These are phyloP conservation scores for Penicillium samsonianum DNA, from an alignment of 495 filamentous ascomycete species.

Conservation along the genomic window DNA sequence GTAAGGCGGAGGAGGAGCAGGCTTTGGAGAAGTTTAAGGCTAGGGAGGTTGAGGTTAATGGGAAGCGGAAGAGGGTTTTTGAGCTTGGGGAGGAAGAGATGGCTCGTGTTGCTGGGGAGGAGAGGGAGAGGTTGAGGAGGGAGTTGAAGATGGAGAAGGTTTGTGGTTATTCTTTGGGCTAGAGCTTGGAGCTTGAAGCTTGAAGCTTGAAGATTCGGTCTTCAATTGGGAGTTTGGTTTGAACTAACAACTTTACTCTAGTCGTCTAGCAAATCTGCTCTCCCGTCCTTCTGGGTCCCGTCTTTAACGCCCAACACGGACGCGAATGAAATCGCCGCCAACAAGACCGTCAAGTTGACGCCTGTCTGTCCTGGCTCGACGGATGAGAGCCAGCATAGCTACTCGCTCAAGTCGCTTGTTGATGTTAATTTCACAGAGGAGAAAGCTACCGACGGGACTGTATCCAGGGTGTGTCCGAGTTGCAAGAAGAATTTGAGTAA, in stretches of 20 bases:
- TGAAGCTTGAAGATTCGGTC: neutral
- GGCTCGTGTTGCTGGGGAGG: conserved; percentile 65
- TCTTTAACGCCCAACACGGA: conserved; percentile 71
- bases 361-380: conserved; percentile 81
- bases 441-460: conserved; percentile 50
- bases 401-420: conserved; percentile 81
- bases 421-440: conserved; percentile 80
- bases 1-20: conserved; percentile 9
- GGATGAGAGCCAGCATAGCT: conserved; percentile 67
- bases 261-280: conserved; percentile 62
- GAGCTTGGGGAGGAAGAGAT: conserved; percentile 82
- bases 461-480: conserved; percentile 74
- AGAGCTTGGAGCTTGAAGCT: neutral
- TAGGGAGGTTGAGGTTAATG: conserved; percentile 46
- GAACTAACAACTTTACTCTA: conserved; percentile 18
- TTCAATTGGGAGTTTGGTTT: neutral
- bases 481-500: conserved; percentile 87
- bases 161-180: neutral
- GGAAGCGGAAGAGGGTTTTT: conserved; percentile 56
- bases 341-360: conserved; percentile 65
- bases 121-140: conserved; percentile 65
- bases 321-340: conserved; percentile 46
- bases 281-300: conserved; percentile 95
- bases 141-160: conserved; percentile 75
- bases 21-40: conserved; percentile 32